Percentiles rank a stretch among this genome's conserved stretches.
phyloP scores from a whole-genome alignment of 2,329 filamentous ascomycete genomes.

The Dissoconium aciculare region DNA sequence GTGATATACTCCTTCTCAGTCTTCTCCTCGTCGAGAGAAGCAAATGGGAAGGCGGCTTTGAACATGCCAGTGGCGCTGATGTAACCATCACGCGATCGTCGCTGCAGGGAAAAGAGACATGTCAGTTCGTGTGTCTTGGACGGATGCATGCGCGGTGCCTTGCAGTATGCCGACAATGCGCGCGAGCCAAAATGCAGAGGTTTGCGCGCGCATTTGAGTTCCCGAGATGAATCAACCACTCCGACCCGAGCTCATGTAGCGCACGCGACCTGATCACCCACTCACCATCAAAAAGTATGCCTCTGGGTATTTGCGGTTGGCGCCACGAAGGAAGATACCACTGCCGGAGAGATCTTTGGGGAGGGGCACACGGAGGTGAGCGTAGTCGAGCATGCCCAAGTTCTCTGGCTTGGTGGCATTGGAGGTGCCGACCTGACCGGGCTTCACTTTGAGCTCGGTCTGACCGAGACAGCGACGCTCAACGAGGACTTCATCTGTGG shows the following conservation, averaged over 20 bases:
- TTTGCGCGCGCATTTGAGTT: too few species aligned
- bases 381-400: slow-evolving; percentile 83
- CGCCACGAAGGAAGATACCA: slow-evolving; percentile 74
- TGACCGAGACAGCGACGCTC: slow-evolving; percentile 77
- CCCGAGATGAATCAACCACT: too few species aligned
- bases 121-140: too few species aligned
- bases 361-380: slow-evolving; percentile 80
- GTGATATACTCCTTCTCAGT: slow-evolving; percentile 74
- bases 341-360: slow-evolving; percentile 77
- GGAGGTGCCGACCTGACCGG: slow-evolving; percentile 53
- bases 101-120: too few species aligned
- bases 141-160: too few species aligned
- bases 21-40: slow-evolving; percentile 52
- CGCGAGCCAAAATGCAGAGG: too few species aligned
- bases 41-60: slow-evolving; percentile 72
- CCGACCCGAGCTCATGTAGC: slow-evolving; percentile 6
- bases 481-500: slow-evolving; percentile 45
- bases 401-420: slow-evolving; percentile 59
- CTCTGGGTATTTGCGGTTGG: slow-evolving; percentile 49
- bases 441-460: slow-evolving; percentile 75
- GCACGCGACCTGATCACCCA: neutral
- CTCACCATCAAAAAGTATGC: slow-evolving; percentile 89
- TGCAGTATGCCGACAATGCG: too few species aligned
- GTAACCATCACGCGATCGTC: slow-evolving; percentile 70
- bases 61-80: slow-evolving; percentile 85